phyloP scores from a whole-genome alignment of 371 early-diverging fungal species.

The Coemansia sp. region DNA sequence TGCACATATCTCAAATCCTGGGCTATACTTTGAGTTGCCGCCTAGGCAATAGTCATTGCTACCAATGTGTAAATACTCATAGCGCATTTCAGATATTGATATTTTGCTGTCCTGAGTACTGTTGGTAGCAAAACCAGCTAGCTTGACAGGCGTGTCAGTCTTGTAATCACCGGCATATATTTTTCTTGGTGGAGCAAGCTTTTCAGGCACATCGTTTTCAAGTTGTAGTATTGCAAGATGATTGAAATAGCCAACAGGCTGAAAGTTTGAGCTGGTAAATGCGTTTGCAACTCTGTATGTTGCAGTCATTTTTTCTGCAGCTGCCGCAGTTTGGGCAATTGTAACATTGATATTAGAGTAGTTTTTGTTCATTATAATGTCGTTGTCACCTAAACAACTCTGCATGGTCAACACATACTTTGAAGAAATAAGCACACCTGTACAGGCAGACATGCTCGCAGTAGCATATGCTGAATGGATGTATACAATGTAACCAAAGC shows the following conservation, averaged over 20 bases:
- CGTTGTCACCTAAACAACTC: background rate
- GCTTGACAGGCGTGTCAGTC: background rate
- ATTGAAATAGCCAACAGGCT: background rate
- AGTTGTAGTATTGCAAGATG: background rate
- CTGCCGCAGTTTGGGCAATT: background rate
- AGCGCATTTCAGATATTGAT: conserved; percentile 1
- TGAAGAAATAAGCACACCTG: conserved; percentile 4
- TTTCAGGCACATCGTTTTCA: background rate
- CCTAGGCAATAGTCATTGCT: background rate
- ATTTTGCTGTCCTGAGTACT: background rate
- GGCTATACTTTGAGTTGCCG: background rate
- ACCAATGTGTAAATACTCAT: background rate
- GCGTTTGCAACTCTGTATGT: background rate
- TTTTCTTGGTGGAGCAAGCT: background rate
- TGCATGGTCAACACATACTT: conserved; percentile 6
- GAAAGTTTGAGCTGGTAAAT: conserved; percentile 3
- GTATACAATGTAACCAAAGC: conserved; percentile 3
- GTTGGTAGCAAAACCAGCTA: conserved; percentile 3
- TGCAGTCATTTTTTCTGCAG: no score
- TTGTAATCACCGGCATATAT: conserved; percentile 1
- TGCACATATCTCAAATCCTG: background rate
- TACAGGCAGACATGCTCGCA: background rate
- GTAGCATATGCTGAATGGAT: background rate
- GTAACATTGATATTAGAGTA: conserved; percentile 1
- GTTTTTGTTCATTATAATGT: background rate